Conservation (phyloP, 441 rosid species). For the Pelargonium fulgidum region DNA sequence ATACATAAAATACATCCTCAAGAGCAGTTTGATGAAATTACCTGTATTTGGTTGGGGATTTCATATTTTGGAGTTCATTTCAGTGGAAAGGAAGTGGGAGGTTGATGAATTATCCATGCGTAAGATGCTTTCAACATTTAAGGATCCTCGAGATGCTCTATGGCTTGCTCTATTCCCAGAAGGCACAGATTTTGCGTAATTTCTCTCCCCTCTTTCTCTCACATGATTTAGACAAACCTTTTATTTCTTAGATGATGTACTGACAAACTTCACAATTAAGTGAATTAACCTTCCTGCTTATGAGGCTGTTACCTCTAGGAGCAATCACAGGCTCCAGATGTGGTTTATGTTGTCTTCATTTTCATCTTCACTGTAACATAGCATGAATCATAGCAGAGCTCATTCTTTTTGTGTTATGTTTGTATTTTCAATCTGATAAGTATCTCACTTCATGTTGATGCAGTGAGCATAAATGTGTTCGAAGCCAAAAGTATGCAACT, state of each 20-base stretch:
- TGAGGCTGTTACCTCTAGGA: not conserved
- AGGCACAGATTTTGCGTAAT: constrained; percentile 95
- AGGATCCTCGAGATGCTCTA: constrained; percentile 67
- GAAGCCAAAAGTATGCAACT: constrained; percentile 63
- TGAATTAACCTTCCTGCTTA: not conserved
- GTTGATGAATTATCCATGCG: constrained; percentile 60
- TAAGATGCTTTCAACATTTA: constrained; percentile 59
- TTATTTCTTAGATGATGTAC: not conserved
- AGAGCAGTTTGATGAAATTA: constrained; percentile 88
- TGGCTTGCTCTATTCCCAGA: constrained; percentile 99
- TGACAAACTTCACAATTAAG: not conserved
- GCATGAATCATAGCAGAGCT: not conserved
- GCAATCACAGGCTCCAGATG: too few species aligned
- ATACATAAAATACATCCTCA: constrained; percentile 73
- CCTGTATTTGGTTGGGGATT: constrained; percentile 95
- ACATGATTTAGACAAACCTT: constrained; percentile 15
- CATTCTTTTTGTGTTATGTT: not conserved
- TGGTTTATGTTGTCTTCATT: not conserved
- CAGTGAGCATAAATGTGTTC: constrained; percentile 77
- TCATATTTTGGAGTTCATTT: constrained; percentile 82
- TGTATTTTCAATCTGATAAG: not conserved
- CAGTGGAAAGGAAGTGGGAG: constrained; percentile 95
- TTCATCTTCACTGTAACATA: not conserved
- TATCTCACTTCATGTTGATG: constrained; percentile 19
- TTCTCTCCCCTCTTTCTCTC: constrained; percentile 16